Base-by-base conservation (phyloP, 2,329 filamentous ascomycete genomes). In the Ophiobolus disseminans region DNA sequence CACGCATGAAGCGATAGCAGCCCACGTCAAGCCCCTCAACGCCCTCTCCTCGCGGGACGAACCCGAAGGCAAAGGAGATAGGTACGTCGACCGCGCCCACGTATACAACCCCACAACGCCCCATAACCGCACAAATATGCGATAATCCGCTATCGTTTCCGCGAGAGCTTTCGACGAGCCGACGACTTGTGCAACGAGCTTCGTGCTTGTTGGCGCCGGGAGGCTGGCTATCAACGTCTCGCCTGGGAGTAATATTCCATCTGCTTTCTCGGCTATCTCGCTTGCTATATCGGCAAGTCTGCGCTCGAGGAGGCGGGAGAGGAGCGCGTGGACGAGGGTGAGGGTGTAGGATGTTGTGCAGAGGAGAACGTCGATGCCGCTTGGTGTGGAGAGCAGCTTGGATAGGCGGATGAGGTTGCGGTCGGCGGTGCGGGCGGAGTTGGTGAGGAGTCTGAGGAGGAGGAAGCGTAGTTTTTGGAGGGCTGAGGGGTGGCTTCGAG, bases 51-150 rank as follows among this genome's bases (percentile, higher is more conserved):
- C 67, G 34, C 65, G 63, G 1, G 57, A 61, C 0, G 60, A 57
- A 11, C 55, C 53, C 11, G 53, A 50, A 2, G 55, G 51, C 16
- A 68, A 37, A 10, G 67, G 45, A 68, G 72, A 45, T 1, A 48
- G 40, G 42, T 65, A 76, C 8, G 67, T 68, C 4, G 57, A 60
- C 54, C 83, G 80, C 13, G 80, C 85, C 79, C 86, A 88, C 57
- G 86, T 77, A 73, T 90, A 89, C 70, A 96, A 79, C 40, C 86
- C 86, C 66, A 96, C 63, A 62, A 92, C 69, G 0, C 85, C 87
- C 87, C 90, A 96, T 22, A 97, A 79, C 0, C 91, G 82, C 54
- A 83, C 76, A 68, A 92, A 90, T 49, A 86, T 87, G 52, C 89
- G 80, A 53, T 86, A 83, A 66, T 94, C 89, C 59, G 80, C 81